phyloP scores from a whole-genome alignment of 352 stramenopile species.

The Phytopythium vexans region DNA sequence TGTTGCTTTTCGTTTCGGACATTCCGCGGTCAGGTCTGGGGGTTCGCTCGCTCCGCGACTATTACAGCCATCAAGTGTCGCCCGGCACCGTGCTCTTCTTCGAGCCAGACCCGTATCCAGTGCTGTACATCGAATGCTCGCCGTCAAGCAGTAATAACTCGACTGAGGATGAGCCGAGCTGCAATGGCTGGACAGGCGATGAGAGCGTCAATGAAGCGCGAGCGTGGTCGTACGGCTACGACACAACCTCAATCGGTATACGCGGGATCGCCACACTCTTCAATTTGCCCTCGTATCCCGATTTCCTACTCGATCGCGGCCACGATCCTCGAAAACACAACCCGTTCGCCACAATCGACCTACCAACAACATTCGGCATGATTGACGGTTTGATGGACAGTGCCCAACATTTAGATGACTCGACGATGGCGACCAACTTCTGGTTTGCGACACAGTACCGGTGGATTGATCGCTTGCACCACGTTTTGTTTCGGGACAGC shows the following conservation, averaged over 20 bases:
- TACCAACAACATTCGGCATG: slow-evolving; percentile 29
- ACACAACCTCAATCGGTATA: slow-evolving; percentile 27
- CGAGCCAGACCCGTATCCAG: slow-evolving; percentile 41
- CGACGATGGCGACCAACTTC: background rate
- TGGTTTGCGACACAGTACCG: slow-evolving; percentile 27
- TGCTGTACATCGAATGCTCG: slow-evolving; percentile 25
- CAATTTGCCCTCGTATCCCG: slow-evolving; percentile 16
- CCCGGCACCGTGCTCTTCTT: slow-evolving; percentile 30
- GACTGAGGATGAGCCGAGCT: background rate
- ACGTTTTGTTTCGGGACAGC: slow-evolving; percentile 16
- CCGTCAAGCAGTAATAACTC: slow-evolving; percentile 3
- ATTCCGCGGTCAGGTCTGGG: slow-evolving; percentile 49
- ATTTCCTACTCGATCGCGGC: slow-evolving; percentile 25
- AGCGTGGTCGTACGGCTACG: slow-evolving; percentile 36
- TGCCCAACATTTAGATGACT: no score
- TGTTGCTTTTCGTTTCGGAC: slow-evolving; percentile 41
- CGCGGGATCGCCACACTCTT: slow-evolving; percentile 21
- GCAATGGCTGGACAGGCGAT: background rate
- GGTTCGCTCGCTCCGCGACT: slow-evolving; percentile 15
- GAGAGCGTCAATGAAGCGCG: slow-evolving; percentile 5
- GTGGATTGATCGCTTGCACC: slow-evolving; percentile 39
- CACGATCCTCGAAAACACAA: slow-evolving; percentile 3
- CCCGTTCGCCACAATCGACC: slow-evolving; percentile 6
- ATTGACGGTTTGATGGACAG: slow-evolving; percentile 25
- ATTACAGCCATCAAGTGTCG: slow-evolving; percentile 17